Percentiles rank a stretch among this genome's conserved stretches.
Conservation (phyloP, 345 rosid genomes). For the Murraya paniculata region DNA sequence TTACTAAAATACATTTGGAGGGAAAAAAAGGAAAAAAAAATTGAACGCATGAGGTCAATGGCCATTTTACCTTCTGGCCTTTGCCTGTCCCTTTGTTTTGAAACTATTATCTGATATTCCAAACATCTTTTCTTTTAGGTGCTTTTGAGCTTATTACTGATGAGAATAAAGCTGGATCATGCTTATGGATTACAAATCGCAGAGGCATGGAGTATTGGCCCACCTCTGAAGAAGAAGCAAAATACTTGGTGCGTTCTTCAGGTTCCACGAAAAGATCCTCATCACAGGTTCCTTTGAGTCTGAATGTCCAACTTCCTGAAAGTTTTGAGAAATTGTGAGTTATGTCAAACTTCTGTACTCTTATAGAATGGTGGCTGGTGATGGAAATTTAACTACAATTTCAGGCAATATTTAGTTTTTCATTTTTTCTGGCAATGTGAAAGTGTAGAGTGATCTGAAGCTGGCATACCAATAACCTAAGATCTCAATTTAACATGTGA, state of each 20-base stretch:
- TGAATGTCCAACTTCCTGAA: conserved; percentile 59
- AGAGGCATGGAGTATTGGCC: conserved; percentile 97
- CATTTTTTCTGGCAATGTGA: neutral
- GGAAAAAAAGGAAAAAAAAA: neutral
- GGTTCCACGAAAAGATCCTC: conserved; percentile 37
- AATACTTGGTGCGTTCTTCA: conserved; percentile 52
- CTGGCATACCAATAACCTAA: neutral
- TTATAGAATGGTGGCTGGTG: neutral
- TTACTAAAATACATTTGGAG: neutral
- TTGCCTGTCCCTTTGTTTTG: neutral
- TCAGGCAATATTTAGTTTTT: neutral
- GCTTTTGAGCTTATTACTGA: conserved; percentile 85
- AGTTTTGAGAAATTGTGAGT: conserved; percentile 87
- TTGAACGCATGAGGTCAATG: neutral
- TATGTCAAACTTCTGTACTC: neutral
- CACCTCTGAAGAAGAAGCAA: conserved; percentile 58
- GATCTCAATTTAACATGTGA: neutral
- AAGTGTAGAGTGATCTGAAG: neutral
- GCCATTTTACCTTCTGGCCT: neutral
- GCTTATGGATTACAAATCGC: conserved; percentile 89
- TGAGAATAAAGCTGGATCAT: conserved; percentile 82
- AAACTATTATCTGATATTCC: conserved; percentile 7
- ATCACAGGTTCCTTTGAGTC: conserved; percentile 31
- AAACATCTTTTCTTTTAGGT: conserved; percentile 37
- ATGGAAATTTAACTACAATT: neutral